Evolutionary conservation across 148 eudicot genomes (phyloP).

Genomic region (Linanthus parryae): DNA sequence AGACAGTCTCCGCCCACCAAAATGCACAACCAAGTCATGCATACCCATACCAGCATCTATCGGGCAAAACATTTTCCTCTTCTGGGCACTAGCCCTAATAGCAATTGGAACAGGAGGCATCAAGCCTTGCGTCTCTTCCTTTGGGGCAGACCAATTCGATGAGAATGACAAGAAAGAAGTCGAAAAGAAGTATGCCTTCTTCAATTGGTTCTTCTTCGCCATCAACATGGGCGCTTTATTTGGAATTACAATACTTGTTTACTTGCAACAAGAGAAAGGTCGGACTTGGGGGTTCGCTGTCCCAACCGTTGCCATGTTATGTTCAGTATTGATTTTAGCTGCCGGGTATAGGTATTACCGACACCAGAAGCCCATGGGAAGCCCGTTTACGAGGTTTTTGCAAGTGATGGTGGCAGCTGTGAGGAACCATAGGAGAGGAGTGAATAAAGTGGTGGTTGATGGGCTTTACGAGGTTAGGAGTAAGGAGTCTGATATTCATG

Average conservation of each 20-base stretch:
- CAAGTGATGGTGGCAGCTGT: slow-evolving; percentile 40
- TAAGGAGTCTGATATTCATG: slow-evolving; percentile 31
- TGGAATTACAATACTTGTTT: slow-evolving; percentile 40
- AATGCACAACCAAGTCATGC: slow-evolving; percentile 22
- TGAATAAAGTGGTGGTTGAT: slow-evolving; percentile 9
- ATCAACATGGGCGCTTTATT: slow-evolving; percentile 47
- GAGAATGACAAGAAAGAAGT: too few relatives aligned
- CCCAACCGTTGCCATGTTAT: slow-evolving; percentile 32
- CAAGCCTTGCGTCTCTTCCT: slow-evolving; percentile 34
- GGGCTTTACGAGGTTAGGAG: slow-evolving; percentile 38
- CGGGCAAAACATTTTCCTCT: slow-evolving; percentile 20
- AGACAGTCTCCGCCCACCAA: slow-evolving; percentile 24
- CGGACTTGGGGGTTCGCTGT: slow-evolving; percentile 41
- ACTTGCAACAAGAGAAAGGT: slow-evolving; percentile 29
- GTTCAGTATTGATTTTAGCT: slow-evolving; percentile 25
- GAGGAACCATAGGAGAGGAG: slow-evolving; percentile 33
- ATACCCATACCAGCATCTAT: slow-evolving; percentile 7
- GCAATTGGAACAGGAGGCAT: slow-evolving; percentile 33
- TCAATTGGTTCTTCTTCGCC: slow-evolving; percentile 41
- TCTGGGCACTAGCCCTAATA: slow-evolving; percentile 20
- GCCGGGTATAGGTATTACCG: slow-evolving; percentile 32
- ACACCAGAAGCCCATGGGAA: slow-evolving; percentile 44
- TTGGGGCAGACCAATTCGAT: too few relatives aligned
- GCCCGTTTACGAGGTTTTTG: slow-evolving; percentile 42
- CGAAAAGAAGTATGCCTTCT: too few relatives aligned